Base-by-base conservation (phyloP, 108 stramenopile species). In the Fragilaria radians region DNA sequence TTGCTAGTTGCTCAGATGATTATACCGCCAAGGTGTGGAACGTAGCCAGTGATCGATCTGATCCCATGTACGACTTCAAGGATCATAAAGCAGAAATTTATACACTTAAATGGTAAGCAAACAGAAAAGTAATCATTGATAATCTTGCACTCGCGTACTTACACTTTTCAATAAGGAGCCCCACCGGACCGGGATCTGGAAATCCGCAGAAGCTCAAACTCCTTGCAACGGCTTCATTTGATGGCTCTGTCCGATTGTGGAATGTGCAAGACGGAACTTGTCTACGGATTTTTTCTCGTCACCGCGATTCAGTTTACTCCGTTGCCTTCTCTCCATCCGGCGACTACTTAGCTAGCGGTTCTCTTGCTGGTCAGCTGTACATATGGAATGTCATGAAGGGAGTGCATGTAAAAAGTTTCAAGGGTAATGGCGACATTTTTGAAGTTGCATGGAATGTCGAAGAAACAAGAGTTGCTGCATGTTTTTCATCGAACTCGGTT, bases 41-140 rank as follows among this genome's bases (percentile, higher is more conserved):
- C 58, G 75, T 89, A 1, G 70, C 67, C 31, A 80, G 77, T 32
- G 65, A 72, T 42, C 67, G 79, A 46, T 65, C 54, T 59, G 70
- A 76, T 7, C 88, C 89, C 7, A 59, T 93, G 59, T 82, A 90
- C 53, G 94, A 95, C 61, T 86, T 97, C 47, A 84, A 78, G 65
- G 80, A 79, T 49, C 97, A 97, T 67, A 79, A 76, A 55, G 91
- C 95, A 76, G 97, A 97, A 57, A 96, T 97, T 51, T 96, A 96
- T 78, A 96, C 95, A 32, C 84, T 96, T 45, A 93, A 94, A 69
- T 97, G 97, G 97, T n/a, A n/a, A n/a, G n/a, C n/a, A n/a, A n/a
- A n/a, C n/a, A n/a, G n/a, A n/a, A n/a, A n/a, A n/a, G n/a, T n/a
- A n/a, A n/a, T n/a, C n/a, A n/a, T n/a, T n/a, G n/a, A n/a, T n/a